A percentile compares a stretch with the other conserved stretches of the same genome.
These are phyloP conservation scores for Zostera marina DNA, from an alignment of 116 monocot species.

Conservation along the genomic window DNA sequence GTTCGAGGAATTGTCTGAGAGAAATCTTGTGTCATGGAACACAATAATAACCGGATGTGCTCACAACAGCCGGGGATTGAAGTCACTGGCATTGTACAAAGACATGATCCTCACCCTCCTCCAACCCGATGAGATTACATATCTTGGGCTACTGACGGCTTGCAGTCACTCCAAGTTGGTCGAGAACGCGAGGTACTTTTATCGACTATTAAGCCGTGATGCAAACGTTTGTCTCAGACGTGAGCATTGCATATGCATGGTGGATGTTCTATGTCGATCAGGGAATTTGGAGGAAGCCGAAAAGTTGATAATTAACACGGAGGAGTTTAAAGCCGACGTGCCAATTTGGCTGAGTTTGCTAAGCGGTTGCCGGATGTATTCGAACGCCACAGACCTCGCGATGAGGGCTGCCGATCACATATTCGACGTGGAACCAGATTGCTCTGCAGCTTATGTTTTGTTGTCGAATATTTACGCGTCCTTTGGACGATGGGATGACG, in stretches of 20 bases:
- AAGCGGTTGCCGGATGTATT: conserved; percentile 46
- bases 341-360: conserved; percentile 64
- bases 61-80: conserved; percentile 43
- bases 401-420: conserved; percentile 33
- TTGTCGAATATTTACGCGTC: conserved; percentile 74
- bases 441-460: conserved; percentile 45
- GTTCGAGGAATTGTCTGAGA: conserved; percentile 30
- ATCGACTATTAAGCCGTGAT: conserved; percentile 27
- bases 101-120: conserved; percentile 24
- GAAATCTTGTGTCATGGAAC: conserved; percentile 78
- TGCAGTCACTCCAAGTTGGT: conserved; percentile 70
- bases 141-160: conserved; percentile 50
- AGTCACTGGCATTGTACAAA: conserved; percentile 30
- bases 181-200: conserved; percentile 48
- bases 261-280: conserved; percentile 53
- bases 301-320: conserved; percentile 30
- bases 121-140: conserved; percentile 68
- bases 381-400: conserved; percentile 31
- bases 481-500: conserved; percentile 54
- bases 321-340: conserved; percentile 35
- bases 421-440: conserved; percentile 40
- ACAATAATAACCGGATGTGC: conserved; percentile 54
- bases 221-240: conserved; percentile 20
- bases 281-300: conserved; percentile 63
- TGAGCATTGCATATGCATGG: conserved; percentile 69